Percentiles rank a stretch among this genome's conserved stretches.
phyloP scores from a whole-genome alignment of 805 yeast species.

The Candida lessepsii region DNA sequence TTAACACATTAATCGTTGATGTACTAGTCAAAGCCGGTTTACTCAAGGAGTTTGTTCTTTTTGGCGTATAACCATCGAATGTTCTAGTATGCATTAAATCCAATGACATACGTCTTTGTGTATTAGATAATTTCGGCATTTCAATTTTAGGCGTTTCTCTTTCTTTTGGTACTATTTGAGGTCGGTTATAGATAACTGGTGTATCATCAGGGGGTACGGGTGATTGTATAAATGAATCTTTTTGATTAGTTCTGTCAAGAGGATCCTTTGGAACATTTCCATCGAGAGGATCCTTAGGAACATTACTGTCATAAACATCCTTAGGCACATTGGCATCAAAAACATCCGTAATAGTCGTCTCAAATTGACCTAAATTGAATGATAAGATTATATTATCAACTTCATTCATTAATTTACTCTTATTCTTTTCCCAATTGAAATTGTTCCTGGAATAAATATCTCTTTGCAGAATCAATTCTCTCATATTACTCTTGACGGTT shows the following conservation, averaged over 20 bases:
- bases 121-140: conserved; percentile 21
- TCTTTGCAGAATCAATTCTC: conserved; percentile 6
- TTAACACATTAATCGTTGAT: conserved; percentile 33
- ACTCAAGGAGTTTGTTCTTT: conserved; percentile 19
- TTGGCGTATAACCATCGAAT: not conserved
- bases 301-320: not conserved
- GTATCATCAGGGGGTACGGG: no score
- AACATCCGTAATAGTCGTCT: not conserved
- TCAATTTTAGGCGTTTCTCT: not conserved
- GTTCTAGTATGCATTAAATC: conserved; percentile 26
- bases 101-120: conserved; percentile 27
- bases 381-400: conserved; percentile 17
- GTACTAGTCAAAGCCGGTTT: conserved; percentile 32
- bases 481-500: conserved; percentile 9
- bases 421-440: conserved; percentile 16
- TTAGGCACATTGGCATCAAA: no score
- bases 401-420: conserved; percentile 16
- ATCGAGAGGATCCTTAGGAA: no score
- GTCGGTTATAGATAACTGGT: no score
- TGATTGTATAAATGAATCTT: no score
- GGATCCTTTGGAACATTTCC: no score
- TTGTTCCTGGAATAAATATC: conserved; percentile 10
- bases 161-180: not conserved
- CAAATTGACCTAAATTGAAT: conserved; percentile 11
- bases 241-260: no score